Evolutionary conservation across 2,329 filamentous ascomycete species (phyloP).

Genomic region (Furcasterigmium furcatum): DNA sequence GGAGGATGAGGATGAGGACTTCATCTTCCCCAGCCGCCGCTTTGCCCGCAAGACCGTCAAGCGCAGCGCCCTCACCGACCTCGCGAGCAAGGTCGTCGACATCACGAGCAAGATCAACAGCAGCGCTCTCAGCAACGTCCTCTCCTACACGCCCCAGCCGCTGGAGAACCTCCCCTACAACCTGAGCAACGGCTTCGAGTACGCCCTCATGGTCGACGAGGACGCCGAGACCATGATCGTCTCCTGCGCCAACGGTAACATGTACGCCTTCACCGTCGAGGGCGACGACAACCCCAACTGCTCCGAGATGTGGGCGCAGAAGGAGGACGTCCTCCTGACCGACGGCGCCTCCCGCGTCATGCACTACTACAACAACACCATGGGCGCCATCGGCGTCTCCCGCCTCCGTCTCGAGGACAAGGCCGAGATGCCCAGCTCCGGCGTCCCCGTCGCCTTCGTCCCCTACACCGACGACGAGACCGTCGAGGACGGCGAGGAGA

Average conservation of each 20-base stretch:
- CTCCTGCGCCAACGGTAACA: slow-evolving; percentile 29
- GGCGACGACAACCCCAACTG: slow-evolving; percentile 13
- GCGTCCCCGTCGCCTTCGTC: slow-evolving; percentile 14
- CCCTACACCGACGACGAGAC: slow-evolving; percentile 6
- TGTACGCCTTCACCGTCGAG: slow-evolving; percentile 21
- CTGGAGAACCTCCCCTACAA: slow-evolving; percentile 12
- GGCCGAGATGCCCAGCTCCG: slow-evolving; percentile 10
- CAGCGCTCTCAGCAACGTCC: background rate
- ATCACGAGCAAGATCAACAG: slow-evolving; percentile 2
- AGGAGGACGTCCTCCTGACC: slow-evolving; percentile 13
- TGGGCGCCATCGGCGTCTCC: slow-evolving; percentile 23
- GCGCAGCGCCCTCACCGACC: background rate
- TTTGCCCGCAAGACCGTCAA: background rate
- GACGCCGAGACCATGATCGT: slow-evolving; percentile 16
- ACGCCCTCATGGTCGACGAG: slow-evolving; percentile 16
- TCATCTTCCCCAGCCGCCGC: background rate
- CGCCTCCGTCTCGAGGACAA: slow-evolving; percentile 20
- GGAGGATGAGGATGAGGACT: background rate
- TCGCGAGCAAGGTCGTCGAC: slow-evolving; percentile 1
- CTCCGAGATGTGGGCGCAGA: slow-evolving; percentile 18
- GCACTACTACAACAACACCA: slow-evolving; percentile 29
- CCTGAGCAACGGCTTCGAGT: slow-evolving; percentile 14
- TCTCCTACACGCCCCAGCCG: slow-evolving; percentile 3
- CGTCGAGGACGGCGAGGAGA: background rate
- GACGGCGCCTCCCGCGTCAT: slow-evolving; percentile 20